Evolutionary conservation across 2,329 filamentous ascomycete genomes (phyloP).

Genomic region (Xylariaceae sp.): DNA sequence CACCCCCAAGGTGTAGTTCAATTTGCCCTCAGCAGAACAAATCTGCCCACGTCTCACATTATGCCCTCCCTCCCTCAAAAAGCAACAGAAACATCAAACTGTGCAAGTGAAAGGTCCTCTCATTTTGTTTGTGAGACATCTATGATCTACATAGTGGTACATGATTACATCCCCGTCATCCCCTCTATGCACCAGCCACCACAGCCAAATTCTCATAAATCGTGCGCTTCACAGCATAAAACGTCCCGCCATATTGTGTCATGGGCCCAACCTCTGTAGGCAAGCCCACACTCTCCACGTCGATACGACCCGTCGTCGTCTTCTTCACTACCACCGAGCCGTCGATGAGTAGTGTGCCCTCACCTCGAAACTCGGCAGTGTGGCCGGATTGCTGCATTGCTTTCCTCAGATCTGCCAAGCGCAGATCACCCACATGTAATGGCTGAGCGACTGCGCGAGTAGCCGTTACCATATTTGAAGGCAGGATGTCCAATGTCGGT

Average conservation of each 20-base stretch:
- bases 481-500: constrained; percentile 54
- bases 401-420: constrained; percentile 81
- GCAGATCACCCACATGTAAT: constrained; percentile 89
- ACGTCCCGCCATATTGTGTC: constrained; percentile 59
- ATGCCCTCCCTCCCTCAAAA: no score
- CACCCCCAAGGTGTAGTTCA: no score
- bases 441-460: constrained; percentile 78
- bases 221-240: constrained; percentile 82
- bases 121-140: not conserved
- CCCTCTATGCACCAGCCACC: constrained; percentile 65
- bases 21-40: no score
- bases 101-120: no score
- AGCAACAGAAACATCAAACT: no score
- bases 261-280: constrained; percentile 41
- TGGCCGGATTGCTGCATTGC: constrained; percentile 81
- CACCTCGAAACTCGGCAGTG: constrained; percentile 86
- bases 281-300: constrained; percentile 75
- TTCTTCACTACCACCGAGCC: constrained; percentile 86
- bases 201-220: constrained; percentile 95
- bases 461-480: constrained; percentile 63
- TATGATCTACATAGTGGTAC: not conserved
- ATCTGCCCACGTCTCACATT: no score
- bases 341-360: constrained; percentile 88
- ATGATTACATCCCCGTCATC: not conserved
- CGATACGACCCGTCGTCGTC: constrained; percentile 79